Evolutionary conservation across 2,329 filamentous ascomycete genomes (phyloP).

Genomic region (Penicillium capsulatum): DNA sequence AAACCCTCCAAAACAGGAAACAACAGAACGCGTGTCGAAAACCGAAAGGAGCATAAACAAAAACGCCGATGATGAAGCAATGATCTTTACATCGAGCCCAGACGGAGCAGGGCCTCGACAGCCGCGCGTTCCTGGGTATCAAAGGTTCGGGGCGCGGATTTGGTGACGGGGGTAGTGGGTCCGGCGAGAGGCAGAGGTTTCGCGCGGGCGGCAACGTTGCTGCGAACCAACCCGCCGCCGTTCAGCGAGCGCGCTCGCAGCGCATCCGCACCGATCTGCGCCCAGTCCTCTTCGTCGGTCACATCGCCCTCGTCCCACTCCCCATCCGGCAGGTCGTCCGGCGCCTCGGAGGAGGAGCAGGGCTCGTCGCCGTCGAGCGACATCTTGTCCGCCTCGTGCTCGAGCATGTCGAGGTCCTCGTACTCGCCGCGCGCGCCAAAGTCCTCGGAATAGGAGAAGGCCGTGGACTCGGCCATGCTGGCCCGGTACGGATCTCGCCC

Average conservation of each 20-base stretch:
- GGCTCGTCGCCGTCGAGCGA: conserved; percentile 68
- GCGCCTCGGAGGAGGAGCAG: conserved; percentile 70
- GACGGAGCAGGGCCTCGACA: conserved; percentile 46
- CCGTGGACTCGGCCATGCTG: conserved; percentile 62
- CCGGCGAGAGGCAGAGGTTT: conserved; percentile 27
- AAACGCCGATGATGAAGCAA: conserved; percentile 24
- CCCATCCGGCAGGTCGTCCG: conserved; percentile 62
- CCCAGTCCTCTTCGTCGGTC: conserved; percentile 97
- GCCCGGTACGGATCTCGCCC: conserved; percentile 48
- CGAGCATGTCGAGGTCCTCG: conserved; percentile 63
- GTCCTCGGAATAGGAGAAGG: conserved; percentile 69
- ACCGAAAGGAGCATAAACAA: too few relatives aligned
- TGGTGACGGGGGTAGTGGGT: conserved; percentile 36
- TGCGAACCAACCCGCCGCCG: conserved; percentile 41
- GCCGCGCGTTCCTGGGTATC: conserved; percentile 46
- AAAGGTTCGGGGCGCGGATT: conserved; percentile 38
- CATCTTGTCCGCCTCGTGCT: conserved; percentile 93
- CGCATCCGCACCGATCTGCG: conserved; percentile 78
- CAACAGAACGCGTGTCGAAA: too few relatives aligned
- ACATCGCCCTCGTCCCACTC: conserved; percentile 80
- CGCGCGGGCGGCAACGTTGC: conserved; percentile 24
- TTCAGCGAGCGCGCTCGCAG: conserved; percentile 63
- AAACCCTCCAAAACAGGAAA: conserved; percentile 11
- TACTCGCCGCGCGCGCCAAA: conserved; percentile 48
- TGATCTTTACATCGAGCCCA: conserved; percentile 46